These are phyloP conservation scores for Mucor ambiguus DNA, from an alignment of 371 early-diverging fungal genomes.

Conservation along the genomic window DNA sequence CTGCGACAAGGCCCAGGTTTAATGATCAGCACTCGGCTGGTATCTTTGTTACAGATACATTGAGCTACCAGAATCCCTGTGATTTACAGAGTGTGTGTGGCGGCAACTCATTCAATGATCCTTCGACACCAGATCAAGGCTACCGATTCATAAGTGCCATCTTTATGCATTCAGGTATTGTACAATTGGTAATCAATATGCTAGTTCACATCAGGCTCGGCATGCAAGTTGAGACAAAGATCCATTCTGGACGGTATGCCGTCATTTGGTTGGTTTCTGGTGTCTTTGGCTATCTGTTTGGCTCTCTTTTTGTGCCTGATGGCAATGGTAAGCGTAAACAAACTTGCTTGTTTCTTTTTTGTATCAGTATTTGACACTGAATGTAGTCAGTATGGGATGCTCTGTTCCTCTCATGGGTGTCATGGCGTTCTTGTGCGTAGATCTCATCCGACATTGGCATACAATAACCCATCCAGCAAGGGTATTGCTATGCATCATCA, in stretches of 20 bases:
- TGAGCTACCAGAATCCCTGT: neutral
- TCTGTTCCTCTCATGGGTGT: slow-evolving; percentile 80
- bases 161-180: slow-evolving; percentile 76
- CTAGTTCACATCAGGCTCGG: slow-evolving; percentile 64
- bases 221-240: slow-evolving; percentile 66
- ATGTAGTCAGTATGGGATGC: slow-evolving; percentile 65
- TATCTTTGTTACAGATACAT: neutral
- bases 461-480: slow-evolving; percentile 14
- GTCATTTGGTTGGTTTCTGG: slow-evolving; percentile 72
- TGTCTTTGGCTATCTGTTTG: slow-evolving; percentile 75
- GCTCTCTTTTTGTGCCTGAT: slow-evolving; percentile 58
- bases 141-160: slow-evolving; percentile 75
- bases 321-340: slow-evolving; percentile 41
- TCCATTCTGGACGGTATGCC: slow-evolving; percentile 67
- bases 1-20: neutral
- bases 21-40: neutral
- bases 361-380: neutral
- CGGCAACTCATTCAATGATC: slow-evolving; percentile 25
- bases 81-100: slow-evolving; percentile 6
- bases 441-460: slow-evolving; percentile 73
- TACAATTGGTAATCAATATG: slow-evolving; percentile 72
- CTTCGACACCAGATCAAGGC: slow-evolving; percentile 65
- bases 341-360: too few relatives aligned
- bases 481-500: neutral
- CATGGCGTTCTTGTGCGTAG: slow-evolving; percentile 68